Percentiles rank a stretch among this genome's conserved stretches.
phyloP scores from a whole-genome alignment of 129 eudicot genomes.

The Saussurea involucrata region DNA sequence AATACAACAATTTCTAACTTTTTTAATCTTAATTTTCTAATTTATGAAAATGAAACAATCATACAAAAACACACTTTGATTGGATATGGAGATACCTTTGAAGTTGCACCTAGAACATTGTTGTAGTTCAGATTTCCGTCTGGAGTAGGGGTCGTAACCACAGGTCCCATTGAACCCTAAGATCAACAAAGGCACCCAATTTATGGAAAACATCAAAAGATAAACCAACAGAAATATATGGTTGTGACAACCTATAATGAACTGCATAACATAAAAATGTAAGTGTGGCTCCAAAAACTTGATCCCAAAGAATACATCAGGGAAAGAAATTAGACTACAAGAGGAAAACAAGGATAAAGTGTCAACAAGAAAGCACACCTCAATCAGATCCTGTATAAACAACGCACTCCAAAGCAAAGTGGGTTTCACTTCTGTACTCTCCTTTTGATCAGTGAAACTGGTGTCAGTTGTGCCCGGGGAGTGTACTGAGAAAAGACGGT shows the following conservation, averaged over 20 bases:
- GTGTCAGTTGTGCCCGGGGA: slow-evolving; percentile 31
- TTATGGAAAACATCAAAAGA: not conserved
- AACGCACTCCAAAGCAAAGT: slow-evolving; percentile 72
- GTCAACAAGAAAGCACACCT: slow-evolving; percentile 33
- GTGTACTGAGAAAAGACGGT: slow-evolving; percentile 43
- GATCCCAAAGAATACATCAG: not conserved
- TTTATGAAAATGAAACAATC: not conserved
- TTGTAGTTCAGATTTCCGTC: slow-evolving; percentile 70
- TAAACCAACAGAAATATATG: not conserved
- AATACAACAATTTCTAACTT: not conserved
- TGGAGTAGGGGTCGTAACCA: slow-evolving; percentile 58
- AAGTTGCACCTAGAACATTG: slow-evolving; percentile 46
- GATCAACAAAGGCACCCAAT: not conserved
- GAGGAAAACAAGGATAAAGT: not conserved
- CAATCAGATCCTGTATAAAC: slow-evolving; percentile 65
- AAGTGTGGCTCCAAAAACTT: not conserved
- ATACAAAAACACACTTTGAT: not conserved
- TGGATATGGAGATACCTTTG: slow-evolving; percentile 41
- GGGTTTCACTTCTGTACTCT: slow-evolving; percentile 45
- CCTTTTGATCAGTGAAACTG: slow-evolving; percentile 21
- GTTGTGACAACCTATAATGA: not conserved
- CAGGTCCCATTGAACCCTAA: slow-evolving; percentile 51
- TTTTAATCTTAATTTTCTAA: not conserved
- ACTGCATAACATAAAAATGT: slow-evolving; percentile 7
- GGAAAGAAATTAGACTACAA: not conserved